Base-by-base conservation (phyloP, 306 rosid species). In the Cicer bijugum region DNA sequence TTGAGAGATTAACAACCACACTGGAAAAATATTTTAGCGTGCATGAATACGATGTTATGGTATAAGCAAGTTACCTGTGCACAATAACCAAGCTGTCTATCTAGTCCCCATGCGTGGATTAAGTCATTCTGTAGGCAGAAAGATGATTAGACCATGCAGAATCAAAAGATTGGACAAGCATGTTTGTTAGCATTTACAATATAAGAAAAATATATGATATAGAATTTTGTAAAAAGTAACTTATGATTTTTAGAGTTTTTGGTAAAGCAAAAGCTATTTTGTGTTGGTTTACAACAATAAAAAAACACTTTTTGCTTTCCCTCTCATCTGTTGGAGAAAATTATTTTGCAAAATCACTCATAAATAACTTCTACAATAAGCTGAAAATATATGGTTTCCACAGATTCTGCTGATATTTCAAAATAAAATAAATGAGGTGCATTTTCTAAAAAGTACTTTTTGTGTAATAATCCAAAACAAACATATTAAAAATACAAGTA, bases 81-180 rank as follows among this genome's bases (percentile, higher is more conserved):
- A 84, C 98, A 93, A 74, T 93, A 93, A 42, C 98, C 98, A 6
- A 93, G 93, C 76, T 88, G 89, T 65, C 81, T 81, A 71, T 93
- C 98, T 17, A 93, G 82, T 72, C 98, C 98, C 98, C 98, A 93
- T 15, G 96, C 97, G 75, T 93, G 98, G 88, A 93, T 84, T 84
- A 91, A 85, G 85, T 93, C 98, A 85, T 89, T 93, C 98, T 93
- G 97, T 63, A 66, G 20, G 11, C 5, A 52, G 38, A 51, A 76
- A 86, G 12, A 71, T 17, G 60, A 78, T 60, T 35, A 79, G 17
- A 48, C 35, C 58, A 28, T 1, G 63, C 75, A 67, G 44, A 53
- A 67, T 39, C 14, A 16, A 33, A 19, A 78, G 4, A 71, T 40
- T 63, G 51, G 28, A 53, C 51, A 50, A 39, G 52, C 42, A 6